Base-by-base conservation (phyloP, 2,329 filamentous ascomycete genomes). In the Cryphonectria parasitica region DNA sequence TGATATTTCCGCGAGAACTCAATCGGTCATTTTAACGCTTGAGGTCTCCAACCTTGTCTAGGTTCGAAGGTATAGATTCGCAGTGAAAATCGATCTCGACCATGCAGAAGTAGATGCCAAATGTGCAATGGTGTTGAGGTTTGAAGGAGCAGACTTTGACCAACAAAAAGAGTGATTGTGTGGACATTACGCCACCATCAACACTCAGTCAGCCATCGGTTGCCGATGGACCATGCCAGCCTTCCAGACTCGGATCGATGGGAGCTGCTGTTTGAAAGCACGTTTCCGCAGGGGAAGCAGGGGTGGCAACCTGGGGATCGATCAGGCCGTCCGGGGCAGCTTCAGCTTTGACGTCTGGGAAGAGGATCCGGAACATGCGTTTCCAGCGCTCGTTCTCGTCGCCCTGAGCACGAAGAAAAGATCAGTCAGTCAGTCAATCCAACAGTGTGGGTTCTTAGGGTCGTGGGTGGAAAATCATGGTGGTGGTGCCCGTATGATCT, bases 351-450 rank as follows among this genome's bases (percentile, higher is more conserved):
- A 67, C 43, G 25, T 60, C 61, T 34, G 71, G 71, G 19, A 70
- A 72, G 54, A 72, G 43, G 63, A 68, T 56, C 2, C 68, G 68
- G 56, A 68, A 72, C 61, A 72, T 66, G 60, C 36, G 69, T 43
- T 65, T 70, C 71, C 71, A 72, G 45, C 66, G 66, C 25, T 56
- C 64, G 19, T 62, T 52, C 45, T 72, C 71, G 45, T 70, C 71
- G 28, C 71, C 68, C 69, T 71, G 36, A 43, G 31, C 36, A 45
- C 4, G 7, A 45, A 28, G 28, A 45, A 52, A 11, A 36, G 8
- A 15, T 10, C 4, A 31, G 39, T 68, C 52, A 70, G 65, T 49
- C 34, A 71, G 41, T 72, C 19, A 22, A 49, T 8, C 19, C 19
- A 19, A 22, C 17, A 43, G 11, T 43, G 17, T 5, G 41, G 41